Percentiles rank a stretch among this genome's conserved stretches.
These are phyloP conservation scores for Xylariales sp. DNA, from an alignment of 2,329 filamentous ascomycete genomes.

Conservation along the genomic window DNA sequence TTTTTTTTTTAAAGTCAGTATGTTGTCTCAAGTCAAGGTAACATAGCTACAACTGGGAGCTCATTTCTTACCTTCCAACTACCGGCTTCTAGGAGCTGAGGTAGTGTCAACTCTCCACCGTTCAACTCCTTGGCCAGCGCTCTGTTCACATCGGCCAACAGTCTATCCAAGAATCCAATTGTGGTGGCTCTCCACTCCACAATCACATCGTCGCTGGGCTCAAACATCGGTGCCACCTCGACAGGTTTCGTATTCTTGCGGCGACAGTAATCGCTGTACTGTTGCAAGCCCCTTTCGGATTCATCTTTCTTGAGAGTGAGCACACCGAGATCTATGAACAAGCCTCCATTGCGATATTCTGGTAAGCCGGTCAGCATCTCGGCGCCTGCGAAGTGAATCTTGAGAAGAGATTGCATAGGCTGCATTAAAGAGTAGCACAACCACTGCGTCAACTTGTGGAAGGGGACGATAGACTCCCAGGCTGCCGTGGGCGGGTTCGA, in stretches of 20 bases:
- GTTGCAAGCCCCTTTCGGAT: slow-evolving; percentile 34
- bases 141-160: slow-evolving; percentile 44
- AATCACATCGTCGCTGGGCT: slow-evolving; percentile 55
- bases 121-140: slow-evolving; percentile 23
- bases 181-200: slow-evolving; percentile 65
- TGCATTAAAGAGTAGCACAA: slow-evolving; percentile 70
- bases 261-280: slow-evolving; percentile 31
- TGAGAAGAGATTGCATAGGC: slow-evolving; percentile 50
- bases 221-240: slow-evolving; percentile 55
- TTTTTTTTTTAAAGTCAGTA: too few relatives aligned
- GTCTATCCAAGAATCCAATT: slow-evolving; percentile 52
- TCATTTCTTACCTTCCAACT: slow-evolving; percentile 43
- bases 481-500: slow-evolving; percentile 3
- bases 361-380: slow-evolving; percentile 62
- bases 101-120: slow-evolving; percentile 35
- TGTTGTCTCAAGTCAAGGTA: too few relatives aligned
- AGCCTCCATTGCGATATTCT: slow-evolving; percentile 68
- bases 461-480: slow-evolving; percentile 40
- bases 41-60: too few relatives aligned
- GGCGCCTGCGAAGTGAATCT: slow-evolving; percentile 45
- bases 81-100: slow-evolving; percentile 49
- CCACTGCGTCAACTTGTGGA: slow-evolving; percentile 68
- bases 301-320: slow-evolving; percentile 44
- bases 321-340: slow-evolving; percentile 59
- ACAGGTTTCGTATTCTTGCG: slow-evolving; percentile 22